phyloP scores from a whole-genome alignment of 108 stramenopile species.

The Schizochytrium sp. region DNA sequence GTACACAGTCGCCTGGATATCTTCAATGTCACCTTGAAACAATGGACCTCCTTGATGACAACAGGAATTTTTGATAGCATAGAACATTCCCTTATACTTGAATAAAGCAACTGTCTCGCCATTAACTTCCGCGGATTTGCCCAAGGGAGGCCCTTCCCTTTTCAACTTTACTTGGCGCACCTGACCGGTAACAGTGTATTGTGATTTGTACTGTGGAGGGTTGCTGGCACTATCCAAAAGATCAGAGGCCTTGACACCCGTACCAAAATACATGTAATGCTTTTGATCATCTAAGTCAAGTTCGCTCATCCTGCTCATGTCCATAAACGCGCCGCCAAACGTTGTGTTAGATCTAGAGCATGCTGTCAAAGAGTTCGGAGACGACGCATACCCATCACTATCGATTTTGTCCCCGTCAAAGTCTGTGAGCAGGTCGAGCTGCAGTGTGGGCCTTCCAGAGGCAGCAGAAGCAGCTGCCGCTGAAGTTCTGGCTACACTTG shows the following conservation, averaged over 20 bases:
- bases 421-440: not conserved
- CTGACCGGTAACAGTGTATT: slow-evolving; percentile 52
- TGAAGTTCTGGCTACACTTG: no score
- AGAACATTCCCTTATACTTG: slow-evolving; percentile 30
- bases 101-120: slow-evolving; percentile 21
- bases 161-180: slow-evolving; percentile 36
- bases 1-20: not conserved
- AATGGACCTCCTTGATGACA: slow-evolving; percentile 50
- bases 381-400: slow-evolving; percentile 37
- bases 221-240: not conserved
- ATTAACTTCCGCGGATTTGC: slow-evolving; percentile 14
- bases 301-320: not conserved
- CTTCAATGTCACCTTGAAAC: slow-evolving; percentile 48
- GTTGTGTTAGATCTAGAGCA: slow-evolving; percentile 15
- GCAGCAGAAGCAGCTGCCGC: no score
- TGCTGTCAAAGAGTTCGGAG: slow-evolving; percentile 38
- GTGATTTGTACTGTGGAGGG: slow-evolving; percentile 41
- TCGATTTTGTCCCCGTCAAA: not conserved
- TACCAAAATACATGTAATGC: not conserved
- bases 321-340: not conserved
- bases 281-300: not conserved
- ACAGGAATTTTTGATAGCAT: slow-evolving; percentile 24
- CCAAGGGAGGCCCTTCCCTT: slow-evolving; percentile 21
- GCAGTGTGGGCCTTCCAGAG: not conserved
- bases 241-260: not conserved